These are phyloP conservation scores for Malbranchea zuffiana DNA, from an alignment of 2,329 filamentous ascomycete genomes.

Conservation along the genomic window DNA sequence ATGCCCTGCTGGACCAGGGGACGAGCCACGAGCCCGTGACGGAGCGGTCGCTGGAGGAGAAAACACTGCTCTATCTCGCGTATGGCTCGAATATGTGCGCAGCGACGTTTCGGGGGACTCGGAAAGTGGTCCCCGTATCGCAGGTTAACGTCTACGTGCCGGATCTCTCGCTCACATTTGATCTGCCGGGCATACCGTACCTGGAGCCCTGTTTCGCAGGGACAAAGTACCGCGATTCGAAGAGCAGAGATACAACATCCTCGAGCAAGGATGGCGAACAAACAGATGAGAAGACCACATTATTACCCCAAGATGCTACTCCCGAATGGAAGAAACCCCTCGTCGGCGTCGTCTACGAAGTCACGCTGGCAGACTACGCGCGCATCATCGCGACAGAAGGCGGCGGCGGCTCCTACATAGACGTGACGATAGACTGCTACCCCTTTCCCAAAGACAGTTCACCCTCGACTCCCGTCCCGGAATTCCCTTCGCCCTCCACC, in stretches of 20 bases:
- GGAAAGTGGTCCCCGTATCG: slow-evolving; percentile 71
- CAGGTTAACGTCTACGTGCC: slow-evolving; percentile 75
- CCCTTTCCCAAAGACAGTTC: slow-evolving; percentile 47
- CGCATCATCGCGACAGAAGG: slow-evolving; percentile 87
- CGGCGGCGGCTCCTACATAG: slow-evolving; percentile 71
- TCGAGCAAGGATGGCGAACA: slow-evolving; percentile 7
- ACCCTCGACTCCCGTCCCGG: slow-evolving; percentile 48
- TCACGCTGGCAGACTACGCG: slow-evolving; percentile 69
- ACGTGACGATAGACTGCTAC: slow-evolving; percentile 70
- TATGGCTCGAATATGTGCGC: slow-evolving; percentile 85
- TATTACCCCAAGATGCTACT: slow-evolving; percentile 18
- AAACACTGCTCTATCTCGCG: slow-evolving; percentile 66
- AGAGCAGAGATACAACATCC: slow-evolving; percentile 2
- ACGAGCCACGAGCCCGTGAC: too few relatives aligned
- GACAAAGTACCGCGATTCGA: slow-evolving; percentile 47
- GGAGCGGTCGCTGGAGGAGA: slow-evolving; percentile 11
- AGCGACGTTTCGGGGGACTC: slow-evolving; percentile 64
- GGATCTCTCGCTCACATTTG: slow-evolving; percentile 65
- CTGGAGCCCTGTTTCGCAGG: slow-evolving; percentile 88
- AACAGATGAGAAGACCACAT: slow-evolving; percentile 25
- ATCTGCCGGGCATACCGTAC: slow-evolving; percentile 78
- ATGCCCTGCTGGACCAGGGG: slow-evolving; percentile 18
- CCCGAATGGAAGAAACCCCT: slow-evolving; percentile 65
- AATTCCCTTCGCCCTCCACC: slow-evolving; percentile 51
- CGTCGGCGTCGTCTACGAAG: slow-evolving; percentile 90